Evolutionary conservation across 1,139 yeast species (phyloP).

Genomic region (Lizanozyma gosingica): DNA sequence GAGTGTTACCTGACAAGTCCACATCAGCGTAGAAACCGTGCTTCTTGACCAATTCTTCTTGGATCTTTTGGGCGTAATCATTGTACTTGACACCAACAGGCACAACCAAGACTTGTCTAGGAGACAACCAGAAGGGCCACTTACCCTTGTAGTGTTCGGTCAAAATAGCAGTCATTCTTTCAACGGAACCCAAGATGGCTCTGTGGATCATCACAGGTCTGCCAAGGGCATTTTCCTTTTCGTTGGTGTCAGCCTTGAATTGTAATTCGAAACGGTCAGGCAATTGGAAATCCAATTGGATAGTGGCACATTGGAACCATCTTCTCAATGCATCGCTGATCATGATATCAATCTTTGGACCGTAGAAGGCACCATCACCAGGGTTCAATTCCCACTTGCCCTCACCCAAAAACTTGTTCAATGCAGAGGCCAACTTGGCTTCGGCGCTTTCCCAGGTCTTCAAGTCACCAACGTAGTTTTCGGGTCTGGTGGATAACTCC

Average conservation of each 20-base stretch:
- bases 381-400: slow-evolving; percentile 78
- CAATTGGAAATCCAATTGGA: slow-evolving; percentile 95
- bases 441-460: slow-evolving; percentile 91
- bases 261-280: slow-evolving; percentile 87
- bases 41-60: slow-evolving; percentile 46
- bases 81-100: slow-evolving; percentile 93
- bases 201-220: slow-evolving; percentile 99
- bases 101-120: slow-evolving; percentile 89
- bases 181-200: slow-evolving; percentile 95
- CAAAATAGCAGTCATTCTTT: slow-evolving; percentile 95
- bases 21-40: slow-evolving; percentile 83
- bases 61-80: slow-evolving; percentile 78
- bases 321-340: slow-evolving; percentile 85
- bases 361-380: slow-evolving; percentile 98
- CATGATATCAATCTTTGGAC: slow-evolving; percentile 95
- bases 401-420: slow-evolving; percentile 48
- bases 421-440: slow-evolving; percentile 60
- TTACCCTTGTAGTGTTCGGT: slow-evolving; percentile 96
- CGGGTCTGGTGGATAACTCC: slow-evolving; percentile 93
- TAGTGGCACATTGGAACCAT: slow-evolving; percentile 98
- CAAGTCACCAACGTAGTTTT: slow-evolving; percentile 76
- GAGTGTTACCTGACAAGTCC: slow-evolving; percentile 86
- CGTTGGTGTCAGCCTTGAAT: slow-evolving; percentile 67
- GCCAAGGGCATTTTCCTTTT: slow-evolving; percentile 23
- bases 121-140: slow-evolving; percentile 99